phyloP scores from a whole-genome alignment of 371 early-diverging fungal genomes.

The Sporodiniella umbellata region DNA sequence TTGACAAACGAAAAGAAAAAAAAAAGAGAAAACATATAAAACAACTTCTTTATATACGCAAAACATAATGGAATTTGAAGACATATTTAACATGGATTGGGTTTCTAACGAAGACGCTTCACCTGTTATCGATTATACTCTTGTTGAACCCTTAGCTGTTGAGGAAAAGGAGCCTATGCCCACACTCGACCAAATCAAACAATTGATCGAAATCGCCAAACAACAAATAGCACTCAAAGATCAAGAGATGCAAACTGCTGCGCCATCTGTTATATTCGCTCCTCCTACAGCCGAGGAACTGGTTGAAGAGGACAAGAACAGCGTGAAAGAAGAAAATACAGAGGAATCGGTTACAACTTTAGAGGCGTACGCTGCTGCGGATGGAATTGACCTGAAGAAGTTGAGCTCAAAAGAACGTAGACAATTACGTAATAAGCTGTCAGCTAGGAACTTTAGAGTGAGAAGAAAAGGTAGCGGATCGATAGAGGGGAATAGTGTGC shows the following conservation, averaged over 20 bases:
- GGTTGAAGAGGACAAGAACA: not conserved
- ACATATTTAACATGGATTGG: conserved; percentile 50
- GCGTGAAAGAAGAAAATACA: not conserved
- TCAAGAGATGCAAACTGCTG: conserved; percentile 20
- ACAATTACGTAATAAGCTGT: conserved; percentile 85
- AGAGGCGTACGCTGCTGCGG: conserved; percentile 29
- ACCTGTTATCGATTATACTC: conserved; percentile 4
- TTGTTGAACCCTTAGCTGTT: not conserved
- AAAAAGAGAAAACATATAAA: too few relatives aligned
- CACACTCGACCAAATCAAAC: conserved; percentile 43
- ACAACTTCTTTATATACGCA: not conserved
- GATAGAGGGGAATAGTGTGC: too few relatives aligned
- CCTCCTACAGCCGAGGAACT: conserved; percentile 1
- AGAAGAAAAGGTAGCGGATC: conserved; percentile 80
- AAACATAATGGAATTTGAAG: conserved; percentile 42
- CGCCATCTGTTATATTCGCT: conserved; percentile 20
- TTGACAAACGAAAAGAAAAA: too few relatives aligned
- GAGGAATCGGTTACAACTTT: conserved; percentile 17
- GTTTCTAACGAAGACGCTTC: conserved; percentile 14
- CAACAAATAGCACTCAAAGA: conserved; percentile 31
- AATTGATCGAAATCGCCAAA: conserved; percentile 45
- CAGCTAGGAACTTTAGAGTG: conserved; percentile 85
- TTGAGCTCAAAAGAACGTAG: conserved; percentile 82
- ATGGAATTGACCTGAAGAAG: conserved; percentile 48
- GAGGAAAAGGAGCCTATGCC: conserved; percentile 13